Evolutionary conservation across 1,139 yeast genomes (phyloP).

Genomic region (Saccharomyces hybrid): DNA sequence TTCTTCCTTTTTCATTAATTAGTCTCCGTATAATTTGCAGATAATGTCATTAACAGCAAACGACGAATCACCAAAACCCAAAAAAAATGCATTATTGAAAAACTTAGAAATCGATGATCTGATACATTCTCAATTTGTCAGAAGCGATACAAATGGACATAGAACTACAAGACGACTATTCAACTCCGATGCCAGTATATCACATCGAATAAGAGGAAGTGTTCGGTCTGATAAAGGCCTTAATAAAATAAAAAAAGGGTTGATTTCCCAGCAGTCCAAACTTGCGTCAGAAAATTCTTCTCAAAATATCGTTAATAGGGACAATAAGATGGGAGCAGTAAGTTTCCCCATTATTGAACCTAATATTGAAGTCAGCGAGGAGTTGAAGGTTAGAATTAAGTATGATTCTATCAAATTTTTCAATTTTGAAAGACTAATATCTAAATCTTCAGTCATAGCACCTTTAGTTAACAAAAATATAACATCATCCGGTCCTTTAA

Average conservation of each 20-base stretch:
- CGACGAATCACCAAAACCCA: constrained; percentile 7
- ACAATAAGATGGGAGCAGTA: not conserved
- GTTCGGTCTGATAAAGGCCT: not conserved
- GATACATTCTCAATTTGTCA: constrained; percentile 1
- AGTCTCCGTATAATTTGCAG: not conserved
- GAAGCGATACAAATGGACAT: not conserved
- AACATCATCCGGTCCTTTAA: not conserved
- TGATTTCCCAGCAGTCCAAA: not conserved
- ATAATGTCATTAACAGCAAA: not conserved
- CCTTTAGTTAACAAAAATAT: not conserved
- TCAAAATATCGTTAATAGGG: not conserved
- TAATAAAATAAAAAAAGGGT: not conserved
- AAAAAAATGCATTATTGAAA: constrained; percentile 11
- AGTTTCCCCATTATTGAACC: not conserved
- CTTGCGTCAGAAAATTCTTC: not conserved
- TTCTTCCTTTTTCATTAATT: not conserved
- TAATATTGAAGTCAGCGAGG: constrained; percentile 2
- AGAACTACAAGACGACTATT: not conserved
- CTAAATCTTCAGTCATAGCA: not conserved
- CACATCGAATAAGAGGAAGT: not conserved
- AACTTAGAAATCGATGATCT: not conserved
- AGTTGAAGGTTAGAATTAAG: constrained; percentile 16
- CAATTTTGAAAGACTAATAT: constrained; percentile 18
- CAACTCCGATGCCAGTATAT: not conserved
- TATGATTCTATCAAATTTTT: constrained; percentile 23